These are phyloP conservation scores for Colletotrichum caudatum DNA, from an alignment of 2,329 filamentous ascomycete species.

Conservation along the genomic window DNA sequence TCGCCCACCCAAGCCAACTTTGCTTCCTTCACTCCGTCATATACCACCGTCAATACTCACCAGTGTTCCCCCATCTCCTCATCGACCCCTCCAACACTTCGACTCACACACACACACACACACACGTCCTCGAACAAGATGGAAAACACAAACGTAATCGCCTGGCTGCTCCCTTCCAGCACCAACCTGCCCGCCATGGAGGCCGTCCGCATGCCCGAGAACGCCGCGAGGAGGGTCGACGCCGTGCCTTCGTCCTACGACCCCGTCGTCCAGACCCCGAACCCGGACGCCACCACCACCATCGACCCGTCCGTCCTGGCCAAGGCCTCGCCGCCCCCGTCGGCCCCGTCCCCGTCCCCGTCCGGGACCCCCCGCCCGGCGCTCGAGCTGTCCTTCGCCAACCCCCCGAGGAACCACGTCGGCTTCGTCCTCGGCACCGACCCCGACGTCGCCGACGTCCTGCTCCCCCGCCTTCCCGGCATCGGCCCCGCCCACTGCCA, in stretches of 20 bases:
- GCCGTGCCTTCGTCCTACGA: slow-evolving; percentile 30
- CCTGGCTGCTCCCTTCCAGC: slow-evolving; percentile 41
- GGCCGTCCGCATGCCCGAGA: slow-evolving; percentile 35
- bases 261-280: slow-evolving; percentile 21
- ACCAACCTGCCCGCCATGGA: slow-evolving; percentile 40
- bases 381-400: slow-evolving; percentile 53
- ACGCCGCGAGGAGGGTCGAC: slow-evolving; percentile 32
- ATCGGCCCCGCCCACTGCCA: slow-evolving; percentile 54
- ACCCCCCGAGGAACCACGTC: slow-evolving; percentile 50
- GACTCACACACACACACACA: slow-evolving; percentile 2
- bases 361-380: slow-evolving; percentile 43
- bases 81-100: neutral
- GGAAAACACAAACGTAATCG: slow-evolving; percentile 40
- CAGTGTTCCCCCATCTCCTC: neutral
- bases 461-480: slow-evolving; percentile 51
- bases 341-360: neutral
- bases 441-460: slow-evolving; percentile 51
- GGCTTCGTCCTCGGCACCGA: slow-evolving; percentile 56
- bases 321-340: neutral
- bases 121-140: slow-evolving; percentile 3
- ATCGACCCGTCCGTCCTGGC: slow-evolving; percentile 36
- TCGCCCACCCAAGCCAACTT: neutral
- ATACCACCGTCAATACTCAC: neutral
- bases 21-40: neutral
- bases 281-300: slow-evolving; percentile 20